Evolutionary conservation across 1,139 yeast genomes (phyloP).

Genomic region (Zhuliangozyma parablackwelliae): DNA sequence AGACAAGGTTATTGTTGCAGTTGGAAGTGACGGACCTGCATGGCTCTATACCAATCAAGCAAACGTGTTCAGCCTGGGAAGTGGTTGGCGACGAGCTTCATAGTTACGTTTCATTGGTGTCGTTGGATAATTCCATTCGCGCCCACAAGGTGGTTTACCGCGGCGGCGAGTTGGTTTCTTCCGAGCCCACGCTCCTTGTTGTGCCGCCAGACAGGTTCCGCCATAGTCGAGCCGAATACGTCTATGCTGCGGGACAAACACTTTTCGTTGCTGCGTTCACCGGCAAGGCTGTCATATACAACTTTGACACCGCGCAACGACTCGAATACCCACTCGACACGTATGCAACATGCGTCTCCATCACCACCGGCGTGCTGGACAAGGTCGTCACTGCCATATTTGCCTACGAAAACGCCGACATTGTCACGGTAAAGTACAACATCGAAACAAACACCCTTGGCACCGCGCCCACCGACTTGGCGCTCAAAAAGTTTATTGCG

Average conservation of each 20-base stretch:
- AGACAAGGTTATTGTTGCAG: not conserved
- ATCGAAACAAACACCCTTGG: slow-evolving; percentile 6
- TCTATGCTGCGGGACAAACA: not conserved
- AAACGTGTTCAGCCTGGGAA: slow-evolving; percentile 16
- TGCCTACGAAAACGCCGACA: slow-evolving; percentile 27
- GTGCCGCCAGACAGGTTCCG: slow-evolving; percentile 4
- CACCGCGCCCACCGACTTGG: slow-evolving; percentile 10
- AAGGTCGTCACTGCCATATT: slow-evolving; percentile 9
- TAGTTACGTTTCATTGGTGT: too few relatives aligned
- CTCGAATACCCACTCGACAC: slow-evolving; percentile 4
- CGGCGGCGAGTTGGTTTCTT: too few relatives aligned
- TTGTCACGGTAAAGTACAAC: slow-evolving; percentile 16
- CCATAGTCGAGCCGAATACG: slow-evolving; percentile 4
- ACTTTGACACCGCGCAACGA: not conserved
- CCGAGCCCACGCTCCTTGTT: not conserved
- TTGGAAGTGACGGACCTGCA: not conserved
- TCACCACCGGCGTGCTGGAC: slow-evolving; percentile 5
- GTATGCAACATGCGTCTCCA: slow-evolving; percentile 6
- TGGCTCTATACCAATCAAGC: slow-evolving; percentile 6
- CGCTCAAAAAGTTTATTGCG: slow-evolving; percentile 15
- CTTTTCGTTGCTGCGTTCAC: slow-evolving; percentile 7
- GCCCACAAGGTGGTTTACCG: too few relatives aligned
- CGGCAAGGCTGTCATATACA: slow-evolving; percentile 7
- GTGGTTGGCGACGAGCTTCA: too few relatives aligned
- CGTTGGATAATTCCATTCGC: too few relatives aligned